phyloP scores from a whole-genome alignment of 176 grass and related monocot genomes.

The Paspalum vaginatum region DNA sequence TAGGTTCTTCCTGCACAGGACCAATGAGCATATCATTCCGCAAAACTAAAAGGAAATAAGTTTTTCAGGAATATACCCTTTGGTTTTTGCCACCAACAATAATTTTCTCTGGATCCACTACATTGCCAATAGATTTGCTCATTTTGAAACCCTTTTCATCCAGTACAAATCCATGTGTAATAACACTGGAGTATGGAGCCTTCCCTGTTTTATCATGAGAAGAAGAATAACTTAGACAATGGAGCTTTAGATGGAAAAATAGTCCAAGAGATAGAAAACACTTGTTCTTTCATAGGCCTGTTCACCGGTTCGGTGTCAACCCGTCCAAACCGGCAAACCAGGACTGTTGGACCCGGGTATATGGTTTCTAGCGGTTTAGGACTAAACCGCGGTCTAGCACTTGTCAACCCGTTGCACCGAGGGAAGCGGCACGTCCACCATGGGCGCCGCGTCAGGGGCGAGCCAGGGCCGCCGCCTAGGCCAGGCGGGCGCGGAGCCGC shows the following conservation, averaged over 20 bases:
- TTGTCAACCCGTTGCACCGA: too few relatives aligned
- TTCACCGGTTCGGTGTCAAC: too few relatives aligned
- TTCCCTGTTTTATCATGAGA: slow-evolving; percentile 58
- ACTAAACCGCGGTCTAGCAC: too few relatives aligned
- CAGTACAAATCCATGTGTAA: slow-evolving; percentile 94
- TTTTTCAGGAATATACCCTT: slow-evolving; percentile 53
- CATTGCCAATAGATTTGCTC: slow-evolving; percentile 98
- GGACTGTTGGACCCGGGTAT: too few relatives aligned
- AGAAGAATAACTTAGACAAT: slow-evolving; percentile 27
- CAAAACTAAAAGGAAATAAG: slow-evolving; percentile 40
- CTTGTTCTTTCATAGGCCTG: slow-evolving; percentile 25
- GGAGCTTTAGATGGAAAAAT: slow-evolving; percentile 9
- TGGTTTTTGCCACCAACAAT: slow-evolving; percentile 92
- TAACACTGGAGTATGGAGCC: slow-evolving; percentile 89
- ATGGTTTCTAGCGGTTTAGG: too few relatives aligned
- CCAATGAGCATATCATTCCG: slow-evolving; percentile 17
- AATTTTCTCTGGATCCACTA: slow-evolving; percentile 77
- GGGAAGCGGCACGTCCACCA: too few relatives aligned
- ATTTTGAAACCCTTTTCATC: slow-evolving; percentile 97
- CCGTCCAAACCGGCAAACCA: too few relatives aligned
- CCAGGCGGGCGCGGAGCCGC: too few relatives aligned
- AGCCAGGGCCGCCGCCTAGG: too few relatives aligned
- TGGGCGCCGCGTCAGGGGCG: too few relatives aligned
- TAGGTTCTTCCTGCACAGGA: slow-evolving; percentile 75
- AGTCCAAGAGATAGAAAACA: not conserved